Base-by-base conservation (phyloP, 805 yeast genomes). In the Candida oleophila region DNA sequence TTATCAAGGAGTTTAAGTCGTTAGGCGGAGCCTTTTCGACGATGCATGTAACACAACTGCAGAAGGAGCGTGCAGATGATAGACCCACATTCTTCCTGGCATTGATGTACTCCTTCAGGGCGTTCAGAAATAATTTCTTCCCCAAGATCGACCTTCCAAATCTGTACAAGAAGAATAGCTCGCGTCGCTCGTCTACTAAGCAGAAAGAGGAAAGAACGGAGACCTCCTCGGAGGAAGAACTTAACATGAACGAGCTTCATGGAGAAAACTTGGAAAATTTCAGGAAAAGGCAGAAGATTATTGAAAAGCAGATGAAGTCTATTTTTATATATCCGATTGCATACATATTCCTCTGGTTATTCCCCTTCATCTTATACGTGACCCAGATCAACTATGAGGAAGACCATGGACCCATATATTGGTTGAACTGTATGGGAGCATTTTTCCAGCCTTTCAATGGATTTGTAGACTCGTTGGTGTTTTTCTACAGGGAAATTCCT, bases 261-360 rank as follows among this genome's bases (percentile, higher is more conserved):
- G 73, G 73, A 30, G 85, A 83, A 45, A 80, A 83, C 44, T 74
- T 86, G 62, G 75, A 71, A 33, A 76, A 76, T 49, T 82, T 89
- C 61, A 77, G 84, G 49, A 68, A 75, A 34, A 72, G 94, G 16
- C 82, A 89, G 53, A 65, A 76, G 22, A 76, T 78, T 50, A 87
- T 90, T 43, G 82, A 85, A 60, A 81, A 82, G 47, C 96, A 90
- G 66, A 82, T 88, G 77, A 82, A 82, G 56, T 75, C 85, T 28
- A 84, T 90, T 41, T 89, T 90, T 64, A 74, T 90, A 40, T 90
- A 90, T 60, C 97, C 97, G 2, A 68, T 85, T 37, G 85, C 96
- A 2, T 90, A 89, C 63, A 73, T 89, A 48, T 72, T 86, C 22
- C 65, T 89, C 41, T 90, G 97, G 97, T 59, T 85, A 18, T 83